Evolutionary conservation across 2,329 filamentous ascomycete species (phyloP).

Genomic region (Emmonsia crescens): DNA sequence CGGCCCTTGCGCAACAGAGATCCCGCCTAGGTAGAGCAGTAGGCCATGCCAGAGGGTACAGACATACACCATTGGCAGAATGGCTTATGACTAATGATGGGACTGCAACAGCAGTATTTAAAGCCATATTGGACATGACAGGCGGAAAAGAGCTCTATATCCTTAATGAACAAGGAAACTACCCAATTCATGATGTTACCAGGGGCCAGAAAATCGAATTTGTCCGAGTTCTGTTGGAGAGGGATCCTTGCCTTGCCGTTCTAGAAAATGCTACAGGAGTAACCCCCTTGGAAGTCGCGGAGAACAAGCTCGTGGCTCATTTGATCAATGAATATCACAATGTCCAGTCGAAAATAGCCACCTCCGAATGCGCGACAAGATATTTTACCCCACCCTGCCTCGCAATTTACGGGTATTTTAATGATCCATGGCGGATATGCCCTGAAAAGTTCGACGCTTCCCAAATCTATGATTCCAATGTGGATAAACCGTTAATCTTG

Average conservation of each 20-base stretch:
- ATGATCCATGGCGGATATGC: background rate
- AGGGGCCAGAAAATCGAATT: slow-evolving; percentile 44
- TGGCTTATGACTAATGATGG: slow-evolving; percentile 10
- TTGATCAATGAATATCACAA: slow-evolving; percentile 22
- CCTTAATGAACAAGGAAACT: slow-evolving; percentile 35
- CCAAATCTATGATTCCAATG: background rate
- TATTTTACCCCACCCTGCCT: background rate
- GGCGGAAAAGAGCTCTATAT: slow-evolving; percentile 34
- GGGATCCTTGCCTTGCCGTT: slow-evolving; percentile 49
- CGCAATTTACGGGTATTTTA: background rate
- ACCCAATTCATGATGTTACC: slow-evolving; percentile 31
- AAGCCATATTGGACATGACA: slow-evolving; percentile 44
- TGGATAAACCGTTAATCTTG: slow-evolving; percentile 1
- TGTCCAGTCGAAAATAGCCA: slow-evolving; percentile 12
- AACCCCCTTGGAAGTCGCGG: slow-evolving; percentile 41
- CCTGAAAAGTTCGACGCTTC: background rate
- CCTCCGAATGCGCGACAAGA: background rate
- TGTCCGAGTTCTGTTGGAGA: slow-evolving; percentile 41
- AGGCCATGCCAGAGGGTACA: background rate
- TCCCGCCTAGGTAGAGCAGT: background rate
- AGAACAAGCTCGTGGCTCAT: slow-evolving; percentile 8
- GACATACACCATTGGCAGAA: slow-evolving; percentile 8
- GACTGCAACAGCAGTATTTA: slow-evolving; percentile 34
- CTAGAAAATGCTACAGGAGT: slow-evolving; percentile 67
- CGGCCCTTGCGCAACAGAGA: slow-evolving; percentile 8